Evolutionary conservation across 2,329 filamentous ascomycete genomes (phyloP), one percentile per base, ranked within the genome.

Genomic region (Cucurbitaria berberidis): DNA sequence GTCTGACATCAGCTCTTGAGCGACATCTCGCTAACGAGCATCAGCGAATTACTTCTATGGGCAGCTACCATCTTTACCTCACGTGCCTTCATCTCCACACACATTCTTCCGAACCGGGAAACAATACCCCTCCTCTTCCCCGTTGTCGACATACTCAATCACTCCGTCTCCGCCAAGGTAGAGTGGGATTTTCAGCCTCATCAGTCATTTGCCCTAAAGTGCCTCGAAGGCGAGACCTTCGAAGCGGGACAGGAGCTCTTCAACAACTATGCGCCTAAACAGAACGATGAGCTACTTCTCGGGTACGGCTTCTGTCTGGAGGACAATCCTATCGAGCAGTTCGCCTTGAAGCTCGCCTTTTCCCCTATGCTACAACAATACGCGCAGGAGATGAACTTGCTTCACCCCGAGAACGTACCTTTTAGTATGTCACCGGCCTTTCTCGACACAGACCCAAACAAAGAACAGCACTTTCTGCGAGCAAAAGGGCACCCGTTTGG

Each of bases 211-310:
- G 69, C 69, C 9, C 64, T 82, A 19, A 70, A 69, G 8, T 56
- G 76, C 22, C 67, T 73, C 3, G 69, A 78, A 8, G 66, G 67
- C 8, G 68, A 77, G 4, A 50, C 51, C 0, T 58, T 78, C 2
- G 34, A 60, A 3, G 55, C 67, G 4, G 78, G 77, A 3, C 68
- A 73, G 3, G 76, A 83, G 55, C 66, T 83, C 2, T 80, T 74
- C 68, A 84, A 84, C 63, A 83, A 83, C 59, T 84, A 83, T 49
- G 81, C 77, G 0, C 77, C 80, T 1, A 83, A 83, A 57, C 72
- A 76, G 5, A 84, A 83, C 45, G 80, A 81, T 55, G 80, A 83
- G 60, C 67, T 83, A 2, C 68, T 83, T 2, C 75, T 81, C 40
- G 81, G 81, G 3, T 84, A 84, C 51, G 81, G 81, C 3, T 83